Percentiles rank a stretch among this genome's conserved stretches.
phyloP scores from a whole-genome alignment of 495 filamentous ascomycete species.

The Tuber borchii region DNA sequence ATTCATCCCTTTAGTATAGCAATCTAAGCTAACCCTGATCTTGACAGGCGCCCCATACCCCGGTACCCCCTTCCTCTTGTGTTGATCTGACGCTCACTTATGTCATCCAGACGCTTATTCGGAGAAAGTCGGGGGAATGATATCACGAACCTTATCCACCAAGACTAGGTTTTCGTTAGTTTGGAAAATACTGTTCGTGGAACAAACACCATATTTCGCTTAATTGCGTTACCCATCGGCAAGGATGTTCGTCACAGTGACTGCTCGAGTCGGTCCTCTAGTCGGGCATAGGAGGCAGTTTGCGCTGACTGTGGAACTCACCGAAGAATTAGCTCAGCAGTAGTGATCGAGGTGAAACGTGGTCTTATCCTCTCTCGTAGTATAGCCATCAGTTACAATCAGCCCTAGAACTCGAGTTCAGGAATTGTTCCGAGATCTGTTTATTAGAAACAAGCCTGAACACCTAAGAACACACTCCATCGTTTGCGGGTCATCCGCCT shows the following conservation, averaged over 20 bases:
- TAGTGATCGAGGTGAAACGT: not conserved
- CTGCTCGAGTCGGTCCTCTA: not conserved
- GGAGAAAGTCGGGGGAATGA: not conserved
- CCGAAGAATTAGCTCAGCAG: not conserved
- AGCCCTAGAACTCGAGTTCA: too few species aligned
- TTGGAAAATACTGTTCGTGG: not conserved
- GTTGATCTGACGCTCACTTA: not conserved
- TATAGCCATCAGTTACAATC: too few species aligned
- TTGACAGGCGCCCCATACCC: not conserved
- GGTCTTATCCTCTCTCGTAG: not conserved
- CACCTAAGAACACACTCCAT: not conserved
- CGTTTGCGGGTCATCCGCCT: not conserved
- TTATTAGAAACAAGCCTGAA: not conserved
- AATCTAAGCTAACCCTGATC: not conserved
- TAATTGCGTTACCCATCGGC: not conserved
- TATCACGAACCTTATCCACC: not conserved
- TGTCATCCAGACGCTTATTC: not conserved
- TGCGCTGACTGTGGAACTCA: not conserved
- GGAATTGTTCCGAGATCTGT: too few species aligned
- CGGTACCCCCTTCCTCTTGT: not conserved
- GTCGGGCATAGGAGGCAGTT: not conserved
- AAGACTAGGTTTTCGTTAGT: not conserved
- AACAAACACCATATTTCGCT: not conserved
- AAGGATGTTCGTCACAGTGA: not conserved
- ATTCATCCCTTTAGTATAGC: not conserved